A percentile compares a stretch with the other conserved stretches of the same genome.
These are phyloP conservation scores for Lumnitzera littorea DNA, from an alignment of 345 rosid species.

Conservation along the genomic window DNA sequence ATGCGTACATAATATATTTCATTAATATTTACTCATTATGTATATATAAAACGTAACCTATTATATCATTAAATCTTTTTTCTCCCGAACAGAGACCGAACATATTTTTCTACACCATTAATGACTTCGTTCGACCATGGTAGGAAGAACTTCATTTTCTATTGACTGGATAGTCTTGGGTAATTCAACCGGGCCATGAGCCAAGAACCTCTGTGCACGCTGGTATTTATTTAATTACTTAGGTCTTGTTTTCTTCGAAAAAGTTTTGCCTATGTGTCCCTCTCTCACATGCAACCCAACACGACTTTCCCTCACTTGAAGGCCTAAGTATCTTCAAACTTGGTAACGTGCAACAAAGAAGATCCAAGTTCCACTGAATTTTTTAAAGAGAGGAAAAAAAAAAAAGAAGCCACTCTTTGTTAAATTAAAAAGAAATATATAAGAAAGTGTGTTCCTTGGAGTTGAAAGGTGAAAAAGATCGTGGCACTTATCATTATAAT, in stretches of 20 bases:
- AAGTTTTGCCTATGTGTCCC: conserved; percentile 29
- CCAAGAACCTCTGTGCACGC: neutral
- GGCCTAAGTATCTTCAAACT: conserved; percentile 10
- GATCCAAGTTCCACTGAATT: neutral
- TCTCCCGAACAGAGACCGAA: too few relatives aligned
- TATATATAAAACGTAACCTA: too few relatives aligned
- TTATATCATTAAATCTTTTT: too few relatives aligned
- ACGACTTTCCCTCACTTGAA: conserved; percentile 8
- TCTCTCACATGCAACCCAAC: conserved; percentile 57
- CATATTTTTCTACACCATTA: too few relatives aligned
- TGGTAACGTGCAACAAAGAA: neutral
- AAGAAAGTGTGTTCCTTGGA: conserved; percentile 9
- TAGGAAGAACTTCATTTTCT: too few relatives aligned
- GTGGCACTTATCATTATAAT: conserved; percentile 35
- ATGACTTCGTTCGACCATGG: too few relatives aligned
- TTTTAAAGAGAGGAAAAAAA: conserved; percentile 1
- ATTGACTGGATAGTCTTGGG: too few relatives aligned
- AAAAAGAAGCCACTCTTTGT: conserved; percentile 7
- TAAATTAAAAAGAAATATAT: conserved; percentile 7
- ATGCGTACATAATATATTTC: too few relatives aligned
- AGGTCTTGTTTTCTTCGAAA: conserved; percentile 30
- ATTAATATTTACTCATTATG: too few relatives aligned
- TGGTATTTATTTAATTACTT: conserved; percentile 19
- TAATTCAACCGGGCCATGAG: too few relatives aligned
- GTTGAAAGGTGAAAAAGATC: conserved; percentile 25